Evolutionary conservation across 2,329 filamentous ascomycete genomes (phyloP), one percentile per base, ranked within the genome.

Genomic region (Botrytis elliptica): DNA sequence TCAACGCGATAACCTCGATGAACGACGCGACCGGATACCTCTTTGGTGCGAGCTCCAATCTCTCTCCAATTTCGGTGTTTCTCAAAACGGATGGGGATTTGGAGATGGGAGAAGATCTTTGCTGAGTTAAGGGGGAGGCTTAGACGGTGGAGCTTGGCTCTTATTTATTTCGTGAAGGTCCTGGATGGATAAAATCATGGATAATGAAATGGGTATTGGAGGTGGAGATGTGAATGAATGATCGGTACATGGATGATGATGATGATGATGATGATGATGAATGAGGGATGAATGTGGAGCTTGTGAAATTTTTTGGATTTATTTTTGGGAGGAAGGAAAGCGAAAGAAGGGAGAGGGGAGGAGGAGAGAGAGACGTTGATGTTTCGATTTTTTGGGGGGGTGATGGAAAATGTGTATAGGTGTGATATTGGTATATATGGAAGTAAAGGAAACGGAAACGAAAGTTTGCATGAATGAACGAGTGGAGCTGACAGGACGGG

Each of bases 101-200:
- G 44, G 44, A 38, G 22, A n/a, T 22, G 29, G 12, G 44, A 14
- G 66, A 55, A 25, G 65, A 69, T 69, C 66, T 52, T 69, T 69
- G n/a, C 36, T 42, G 1, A 36, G 49, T 69, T 69, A 20, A 69
- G 66, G 66, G 66, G 66, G 66, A 57, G 66, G 66, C 66, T 69
- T 69, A 69, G 66, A 69, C 66, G 12, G 65, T 55, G 65, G 65
- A 55, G 46, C 64, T 33, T 18, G 36, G 12, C 14, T 63, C 16
- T 63, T 9, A 42, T 42, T 63, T 9, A 42, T 42, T 63, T 40
- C 22, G 4, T 40, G 1, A 60, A 38, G 57, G 44, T 46, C 7
- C 18, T 42, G 14, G 40, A 46, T 25, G 46, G 57, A 60, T 60
- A 60, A 44, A 7, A 16, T 55, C 4, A 55, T n/a, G 29, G 29